Conservation (phyloP, 441 rosid genomes). For the Populus hybrid region DNA sequence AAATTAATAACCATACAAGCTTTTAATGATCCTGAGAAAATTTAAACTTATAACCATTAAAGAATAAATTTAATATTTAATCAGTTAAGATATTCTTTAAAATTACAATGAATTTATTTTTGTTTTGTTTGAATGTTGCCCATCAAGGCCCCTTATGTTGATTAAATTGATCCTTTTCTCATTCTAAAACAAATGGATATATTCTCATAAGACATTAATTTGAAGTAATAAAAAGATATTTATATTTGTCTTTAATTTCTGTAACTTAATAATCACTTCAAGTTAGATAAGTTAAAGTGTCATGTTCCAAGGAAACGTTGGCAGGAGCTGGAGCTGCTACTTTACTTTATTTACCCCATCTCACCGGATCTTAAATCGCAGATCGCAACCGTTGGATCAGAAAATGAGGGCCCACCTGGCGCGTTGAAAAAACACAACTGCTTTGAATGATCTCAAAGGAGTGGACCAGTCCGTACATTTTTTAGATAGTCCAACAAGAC, state of each 20-base stretch:
- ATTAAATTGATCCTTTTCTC: too few relatives aligned
- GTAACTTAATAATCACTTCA: too few relatives aligned
- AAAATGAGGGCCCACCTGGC: not conserved
- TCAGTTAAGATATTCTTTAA: accelerated
- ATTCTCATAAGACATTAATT: not conserved
- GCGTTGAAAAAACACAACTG: slow-evolving; percentile 13
- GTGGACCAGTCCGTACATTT: slow-evolving; percentile 20
- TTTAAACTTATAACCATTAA: accelerated
- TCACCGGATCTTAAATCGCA: not conserved
- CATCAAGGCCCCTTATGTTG: too few relatives aligned
- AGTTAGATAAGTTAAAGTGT: too few relatives aligned
- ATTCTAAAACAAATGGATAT: too few relatives aligned
- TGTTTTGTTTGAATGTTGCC: not conserved
- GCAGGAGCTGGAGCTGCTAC: too few relatives aligned
- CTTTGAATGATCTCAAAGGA: slow-evolving; percentile 15
- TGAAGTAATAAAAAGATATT: not conserved
- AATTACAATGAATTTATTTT: too few relatives aligned
- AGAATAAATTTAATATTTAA: accelerated
- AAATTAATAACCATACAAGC: too few relatives aligned
- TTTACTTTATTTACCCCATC: too few relatives aligned
- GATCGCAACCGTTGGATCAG: slow-evolving; percentile 25
- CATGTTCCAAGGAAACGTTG: too few relatives aligned
- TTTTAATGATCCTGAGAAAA: accelerated
- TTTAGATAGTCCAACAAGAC: not conserved
- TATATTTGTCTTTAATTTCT: too few relatives aligned